phyloP scores from a whole-genome alignment of 768 basidiomycete species.

The Tricholoma furcatifolium region DNA sequence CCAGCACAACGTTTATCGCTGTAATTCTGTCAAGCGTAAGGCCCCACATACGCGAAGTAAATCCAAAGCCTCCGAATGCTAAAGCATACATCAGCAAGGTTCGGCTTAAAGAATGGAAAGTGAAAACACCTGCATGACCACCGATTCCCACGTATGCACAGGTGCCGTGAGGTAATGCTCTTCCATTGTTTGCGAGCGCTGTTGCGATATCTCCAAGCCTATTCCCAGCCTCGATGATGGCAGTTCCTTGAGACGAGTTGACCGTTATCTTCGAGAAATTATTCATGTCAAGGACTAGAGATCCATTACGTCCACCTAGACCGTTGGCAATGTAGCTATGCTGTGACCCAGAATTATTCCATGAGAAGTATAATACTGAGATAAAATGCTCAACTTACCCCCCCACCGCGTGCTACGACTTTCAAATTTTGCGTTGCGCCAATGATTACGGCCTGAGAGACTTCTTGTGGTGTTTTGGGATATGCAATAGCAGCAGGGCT shows the following conservation, averaged over 20 bases:
- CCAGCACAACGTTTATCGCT: conserved; percentile 42
- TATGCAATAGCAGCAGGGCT: conserved; percentile 37
- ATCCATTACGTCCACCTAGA: conserved; percentile 42
- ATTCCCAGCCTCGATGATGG: conserved; percentile 42
- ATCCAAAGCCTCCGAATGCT: conserved; percentile 50
- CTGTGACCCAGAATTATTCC: conserved; percentile 15
- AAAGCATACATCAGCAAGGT: not conserved
- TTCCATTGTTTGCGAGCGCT: conserved; percentile 34
- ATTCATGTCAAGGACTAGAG: conserved; percentile 45
- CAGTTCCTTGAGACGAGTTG: conserved; percentile 31
- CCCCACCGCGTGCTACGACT: conserved; percentile 44
- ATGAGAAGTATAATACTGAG: not conserved
- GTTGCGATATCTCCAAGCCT: conserved; percentile 46
- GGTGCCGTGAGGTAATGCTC: conserved; percentile 52
- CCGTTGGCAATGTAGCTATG: conserved; percentile 53
- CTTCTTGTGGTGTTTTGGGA: conserved; percentile 32
- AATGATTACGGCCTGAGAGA: conserved; percentile 35
- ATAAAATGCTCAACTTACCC: conserved; percentile 26
- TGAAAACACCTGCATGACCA: conserved; percentile 39
- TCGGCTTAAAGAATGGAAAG: not conserved
- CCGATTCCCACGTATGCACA: conserved; percentile 54
- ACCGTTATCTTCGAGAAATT: conserved; percentile 40
- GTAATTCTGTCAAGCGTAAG: conserved; percentile 46
- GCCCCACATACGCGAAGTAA: conserved; percentile 49
- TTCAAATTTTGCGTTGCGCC: conserved; percentile 29